Conservation (phyloP, 2,329 filamentous ascomycete genomes). For the Botrytis sinoallii region DNA sequence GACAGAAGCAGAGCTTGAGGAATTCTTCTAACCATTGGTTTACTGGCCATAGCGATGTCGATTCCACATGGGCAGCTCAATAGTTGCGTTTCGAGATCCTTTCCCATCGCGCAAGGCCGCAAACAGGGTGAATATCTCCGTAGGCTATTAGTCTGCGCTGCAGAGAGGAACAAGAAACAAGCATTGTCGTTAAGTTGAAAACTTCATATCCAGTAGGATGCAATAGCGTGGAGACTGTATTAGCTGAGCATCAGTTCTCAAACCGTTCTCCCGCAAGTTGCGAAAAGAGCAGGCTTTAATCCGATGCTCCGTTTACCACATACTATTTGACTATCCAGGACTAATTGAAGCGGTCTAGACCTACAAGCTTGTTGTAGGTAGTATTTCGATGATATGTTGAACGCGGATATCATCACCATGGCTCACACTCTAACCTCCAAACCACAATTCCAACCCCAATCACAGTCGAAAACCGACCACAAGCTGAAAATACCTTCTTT, state of each 20-base stretch:
- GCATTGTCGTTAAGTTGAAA: slow-evolving; percentile 86
- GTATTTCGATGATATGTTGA: not conserved
- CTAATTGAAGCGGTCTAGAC: not conserved
- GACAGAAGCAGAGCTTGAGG: not conserved
- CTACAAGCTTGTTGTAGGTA: not conserved
- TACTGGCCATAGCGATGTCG: not conserved
- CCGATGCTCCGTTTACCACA: not conserved
- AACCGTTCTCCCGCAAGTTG: slow-evolving; percentile 67
- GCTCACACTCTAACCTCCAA: slow-evolving; percentile 41
- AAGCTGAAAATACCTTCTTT: slow-evolving; percentile 69
- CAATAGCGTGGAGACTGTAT: slow-evolving; percentile 87
- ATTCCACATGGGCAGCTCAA: not conserved
- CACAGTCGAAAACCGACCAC: slow-evolving; percentile 23
- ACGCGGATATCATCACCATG: not conserved
- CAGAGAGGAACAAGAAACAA: slow-evolving; percentile 39
- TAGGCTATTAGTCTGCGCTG: not conserved
- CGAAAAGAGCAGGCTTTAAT: slow-evolving; percentile 40
- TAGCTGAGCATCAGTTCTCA: slow-evolving; percentile 71
- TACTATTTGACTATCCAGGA: not conserved
- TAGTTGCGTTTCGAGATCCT: no score
- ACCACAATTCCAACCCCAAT: slow-evolving; percentile 15
- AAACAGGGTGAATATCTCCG: not conserved
- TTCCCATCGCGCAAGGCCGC: not conserved
- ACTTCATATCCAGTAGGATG: slow-evolving; percentile 92
- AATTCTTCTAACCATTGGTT: no score